phyloP scores from a whole-genome alignment of 2,329 filamentous ascomycete species.

The Hymenoscyphus fraxineus region DNA sequence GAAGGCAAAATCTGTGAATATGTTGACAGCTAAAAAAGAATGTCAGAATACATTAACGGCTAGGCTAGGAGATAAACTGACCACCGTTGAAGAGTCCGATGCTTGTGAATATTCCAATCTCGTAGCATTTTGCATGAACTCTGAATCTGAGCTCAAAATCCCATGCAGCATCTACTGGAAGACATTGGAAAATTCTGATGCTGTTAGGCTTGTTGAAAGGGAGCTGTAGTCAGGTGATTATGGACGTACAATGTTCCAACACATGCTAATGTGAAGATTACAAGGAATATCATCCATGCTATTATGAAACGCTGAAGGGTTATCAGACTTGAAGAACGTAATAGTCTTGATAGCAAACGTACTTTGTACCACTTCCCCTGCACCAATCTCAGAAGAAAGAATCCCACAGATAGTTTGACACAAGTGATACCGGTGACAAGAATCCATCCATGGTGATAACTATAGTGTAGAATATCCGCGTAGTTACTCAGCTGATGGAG shows the following conservation, averaged over 20 bases:
- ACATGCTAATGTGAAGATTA: slow-evolving; percentile 41
- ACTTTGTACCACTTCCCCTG: slow-evolving; percentile 38
- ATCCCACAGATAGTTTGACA: slow-evolving; percentile 22
- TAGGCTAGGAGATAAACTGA: slow-evolving; percentile 20
- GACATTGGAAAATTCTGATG: slow-evolving; percentile 42
- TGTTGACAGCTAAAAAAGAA: slow-evolving; percentile 22
- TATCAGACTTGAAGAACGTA: slow-evolving; percentile 13
- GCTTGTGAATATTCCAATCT: slow-evolving; percentile 36
- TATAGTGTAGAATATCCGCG: slow-evolving; percentile 36
- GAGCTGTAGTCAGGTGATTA: not conserved
- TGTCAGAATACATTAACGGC: not conserved
- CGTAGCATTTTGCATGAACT: slow-evolving; percentile 41
- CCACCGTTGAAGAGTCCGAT: slow-evolving; percentile 46
- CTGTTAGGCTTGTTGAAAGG: slow-evolving; percentile 26
- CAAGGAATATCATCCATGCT: slow-evolving; percentile 37
- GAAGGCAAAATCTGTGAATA: slow-evolving; percentile 32
- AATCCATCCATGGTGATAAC: slow-evolving; percentile 41
- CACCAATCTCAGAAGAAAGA: slow-evolving; percentile 29
- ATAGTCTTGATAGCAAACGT: slow-evolving; percentile 38
- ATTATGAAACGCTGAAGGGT: slow-evolving; percentile 17
- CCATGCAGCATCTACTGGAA: slow-evolving; percentile 45
- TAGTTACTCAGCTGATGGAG: slow-evolving; percentile 26
- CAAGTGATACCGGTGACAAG: slow-evolving; percentile 41
- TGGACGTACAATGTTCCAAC: slow-evolving; percentile 35
- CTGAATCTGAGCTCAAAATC: slow-evolving; percentile 30